Evolutionary conservation across 2,329 filamentous ascomycete species (phyloP).

Genomic region (Zymoseptoria crescenta): DNA sequence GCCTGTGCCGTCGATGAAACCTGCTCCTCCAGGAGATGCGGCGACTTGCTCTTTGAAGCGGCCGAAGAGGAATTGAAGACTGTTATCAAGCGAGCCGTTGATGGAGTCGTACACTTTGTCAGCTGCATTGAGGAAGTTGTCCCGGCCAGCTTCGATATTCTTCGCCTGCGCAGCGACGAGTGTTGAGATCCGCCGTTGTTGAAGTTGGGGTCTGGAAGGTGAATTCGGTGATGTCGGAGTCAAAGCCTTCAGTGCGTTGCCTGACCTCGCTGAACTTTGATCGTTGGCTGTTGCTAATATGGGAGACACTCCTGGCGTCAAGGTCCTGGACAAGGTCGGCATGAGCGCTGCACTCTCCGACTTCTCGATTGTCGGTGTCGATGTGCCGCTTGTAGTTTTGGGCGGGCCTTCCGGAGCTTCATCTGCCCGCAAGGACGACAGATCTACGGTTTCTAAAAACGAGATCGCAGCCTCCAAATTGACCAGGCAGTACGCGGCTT

Average conservation of each 20-base stretch:
- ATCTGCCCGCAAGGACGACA: constrained; percentile 77
- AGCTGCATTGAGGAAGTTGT: constrained; percentile 64
- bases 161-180: constrained; percentile 78
- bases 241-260: constrained; percentile 7
- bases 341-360: constrained; percentile 30
- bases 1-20: background rate
- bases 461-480: constrained; percentile 92
- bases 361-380: constrained; percentile 39
- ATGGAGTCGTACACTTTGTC: constrained; percentile 91
- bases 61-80: constrained; percentile 87
- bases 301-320: constrained; percentile 30
- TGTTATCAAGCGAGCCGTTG: constrained; percentile 79
- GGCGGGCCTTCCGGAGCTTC: constrained; percentile 60
- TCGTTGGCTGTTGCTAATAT: constrained; percentile 22
- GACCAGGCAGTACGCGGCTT: constrained; percentile 91
- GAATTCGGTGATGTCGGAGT: constrained; percentile 26
- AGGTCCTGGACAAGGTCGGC: constrained; percentile 16
- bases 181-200: constrained; percentile 73
- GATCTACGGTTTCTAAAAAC: constrained; percentile 89
- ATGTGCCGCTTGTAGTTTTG: constrained; percentile 45
- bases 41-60: constrained; percentile 68
- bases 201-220: constrained; percentile 40
- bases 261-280: constrained; percentile 12
- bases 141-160: constrained; percentile 69
- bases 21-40: constrained; percentile 15